phyloP scores from a whole-genome alignment of 2,329 filamentous ascomycete genomes.

The Penicillium italicum region DNA sequence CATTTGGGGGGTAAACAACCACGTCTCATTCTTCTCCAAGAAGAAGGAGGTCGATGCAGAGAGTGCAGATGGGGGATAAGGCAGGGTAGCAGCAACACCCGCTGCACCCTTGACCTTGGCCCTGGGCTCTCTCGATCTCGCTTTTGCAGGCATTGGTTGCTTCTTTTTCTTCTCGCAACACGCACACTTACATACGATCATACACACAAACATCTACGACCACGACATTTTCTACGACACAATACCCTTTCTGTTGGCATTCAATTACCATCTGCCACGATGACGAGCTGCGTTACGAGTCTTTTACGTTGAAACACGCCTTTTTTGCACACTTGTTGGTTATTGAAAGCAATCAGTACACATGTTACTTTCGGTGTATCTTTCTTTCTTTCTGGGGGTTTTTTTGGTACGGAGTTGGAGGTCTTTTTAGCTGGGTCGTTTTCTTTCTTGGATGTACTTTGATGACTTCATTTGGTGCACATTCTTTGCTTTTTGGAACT shows the following conservation, averaged over 20 bases:
- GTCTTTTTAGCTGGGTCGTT: not conserved
- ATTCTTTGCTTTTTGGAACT: not conserved
- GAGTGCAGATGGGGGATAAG: conserved; percentile 21
- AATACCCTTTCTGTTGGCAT: conserved; percentile 5
- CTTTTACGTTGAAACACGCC: conserved; percentile 2
- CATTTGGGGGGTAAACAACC: conserved; percentile 36
- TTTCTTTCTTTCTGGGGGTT: not conserved
- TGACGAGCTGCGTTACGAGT: not conserved
- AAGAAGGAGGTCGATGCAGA: conserved; percentile 34
- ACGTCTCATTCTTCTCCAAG: conserved; percentile 30
- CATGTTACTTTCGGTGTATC: conserved; percentile 1
- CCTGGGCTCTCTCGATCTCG: not conserved
- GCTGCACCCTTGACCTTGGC: not conserved
- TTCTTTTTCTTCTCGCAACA: not conserved
- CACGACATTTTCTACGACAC: conserved; percentile 5
- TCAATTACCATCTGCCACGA: not conserved
- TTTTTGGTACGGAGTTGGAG: not conserved
- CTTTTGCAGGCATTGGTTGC: not conserved
- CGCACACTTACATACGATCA: not conserved
- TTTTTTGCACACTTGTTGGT: conserved; percentile 1
- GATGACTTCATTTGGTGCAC: not conserved
- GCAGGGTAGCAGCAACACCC: not conserved
- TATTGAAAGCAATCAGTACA: not conserved
- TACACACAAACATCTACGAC: not conserved
- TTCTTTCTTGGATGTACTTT: conserved; percentile 1